These are phyloP conservation scores for Candida morakotiae DNA, from an alignment of 805 yeast species.

Conservation along the genomic window DNA sequence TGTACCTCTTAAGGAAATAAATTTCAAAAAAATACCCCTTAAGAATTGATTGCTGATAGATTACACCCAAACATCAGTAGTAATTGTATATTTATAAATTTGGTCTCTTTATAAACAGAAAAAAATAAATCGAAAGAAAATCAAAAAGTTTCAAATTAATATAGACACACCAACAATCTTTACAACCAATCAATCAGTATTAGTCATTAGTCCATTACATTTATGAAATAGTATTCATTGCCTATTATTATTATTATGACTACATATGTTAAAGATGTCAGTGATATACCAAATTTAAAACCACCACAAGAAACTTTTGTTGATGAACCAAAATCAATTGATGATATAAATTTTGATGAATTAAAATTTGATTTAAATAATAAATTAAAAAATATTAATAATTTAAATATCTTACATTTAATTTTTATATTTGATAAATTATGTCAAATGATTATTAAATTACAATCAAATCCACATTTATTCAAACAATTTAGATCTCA, in stretches of 20 bases:
- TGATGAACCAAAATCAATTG: constrained; percentile 33
- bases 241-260: neutral
- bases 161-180: too few species aligned
- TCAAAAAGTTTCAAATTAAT: too few species aligned
- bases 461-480: constrained; percentile 22
- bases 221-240: too few species aligned
- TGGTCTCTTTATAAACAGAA: too few species aligned
- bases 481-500: constrained; percentile 20
- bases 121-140: too few species aligned
- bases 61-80: too few species aligned
- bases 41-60: too few species aligned
- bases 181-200: too few species aligned
- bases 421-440: constrained; percentile 24
- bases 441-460: constrained; percentile 28
- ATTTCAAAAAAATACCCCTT: too few species aligned
- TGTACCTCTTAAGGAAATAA: too few species aligned
- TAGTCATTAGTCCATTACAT: too few species aligned
- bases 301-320: constrained; percentile 36
- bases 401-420: constrained; percentile 33
- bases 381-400: constrained; percentile 29
- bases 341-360: constrained; percentile 30
- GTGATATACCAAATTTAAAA: constrained; percentile 33
- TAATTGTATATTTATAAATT: too few species aligned
- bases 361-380: constrained; percentile 29
- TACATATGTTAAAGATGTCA: constrained; percentile 7